phyloP scores from a whole-genome alignment of 331 rosid genomes.

The Quercus phellos region DNA sequence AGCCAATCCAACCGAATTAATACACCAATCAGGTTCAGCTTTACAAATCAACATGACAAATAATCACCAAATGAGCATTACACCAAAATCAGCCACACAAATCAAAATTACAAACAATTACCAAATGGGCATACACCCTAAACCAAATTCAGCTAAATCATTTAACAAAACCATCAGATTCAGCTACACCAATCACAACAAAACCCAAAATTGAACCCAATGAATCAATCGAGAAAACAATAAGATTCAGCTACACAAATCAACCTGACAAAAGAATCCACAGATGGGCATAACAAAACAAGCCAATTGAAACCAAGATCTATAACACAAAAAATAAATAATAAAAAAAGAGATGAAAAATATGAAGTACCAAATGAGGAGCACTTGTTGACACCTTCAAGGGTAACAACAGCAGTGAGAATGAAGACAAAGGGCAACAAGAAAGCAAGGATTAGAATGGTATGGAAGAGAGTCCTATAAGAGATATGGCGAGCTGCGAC shows the following conservation, averaged over 20 bases:
- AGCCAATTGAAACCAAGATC: constrained; percentile 28
- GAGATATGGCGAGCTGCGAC: constrained; percentile 99
- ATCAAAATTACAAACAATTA: not conserved
- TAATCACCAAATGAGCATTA: not conserved
- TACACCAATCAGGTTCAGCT: not conserved
- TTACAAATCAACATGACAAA: not conserved
- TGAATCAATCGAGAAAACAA: not conserved
- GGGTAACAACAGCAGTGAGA: constrained; percentile 98
- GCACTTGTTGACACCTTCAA: constrained; percentile 99
- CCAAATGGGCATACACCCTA: not conserved
- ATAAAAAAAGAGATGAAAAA: not conserved
- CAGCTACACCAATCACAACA: not conserved
- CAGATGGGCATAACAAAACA: not conserved
- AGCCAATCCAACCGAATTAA: not conserved
- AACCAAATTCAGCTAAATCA: not conserved
- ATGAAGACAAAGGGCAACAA: constrained; percentile 98
- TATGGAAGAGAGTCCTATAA: constrained; percentile 95
- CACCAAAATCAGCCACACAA: not conserved
- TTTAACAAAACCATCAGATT: not conserved
- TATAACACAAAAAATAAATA: not conserved
- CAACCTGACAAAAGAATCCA: not conserved
- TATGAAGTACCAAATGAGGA: constrained; percentile 81
- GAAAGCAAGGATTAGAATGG: constrained; percentile 95
- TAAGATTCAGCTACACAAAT: not conserved
- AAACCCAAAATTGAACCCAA: not conserved